A percentile compares a stretch with the other conserved stretches of the same genome.
phyloP scores from a whole-genome alignment of 2,329 filamentous ascomycete species.

The Fusarium tricinctum region DNA sequence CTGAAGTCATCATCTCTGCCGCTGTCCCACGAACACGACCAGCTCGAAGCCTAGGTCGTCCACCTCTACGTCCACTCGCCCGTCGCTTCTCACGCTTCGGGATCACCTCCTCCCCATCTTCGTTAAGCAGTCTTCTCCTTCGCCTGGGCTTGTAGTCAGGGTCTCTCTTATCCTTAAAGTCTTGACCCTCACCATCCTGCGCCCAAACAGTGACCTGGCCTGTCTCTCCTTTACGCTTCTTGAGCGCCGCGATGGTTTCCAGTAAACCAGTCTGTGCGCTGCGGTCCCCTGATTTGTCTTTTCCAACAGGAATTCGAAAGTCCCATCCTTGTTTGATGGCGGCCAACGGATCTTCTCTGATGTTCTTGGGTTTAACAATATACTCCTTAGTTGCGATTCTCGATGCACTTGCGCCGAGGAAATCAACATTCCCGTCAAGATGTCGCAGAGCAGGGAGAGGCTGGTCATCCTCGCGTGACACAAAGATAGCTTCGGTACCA shows the following conservation, averaged over 20 bases:
- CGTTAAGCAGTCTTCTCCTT: slow-evolving; percentile 47
- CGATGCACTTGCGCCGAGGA: slow-evolving; percentile 78
- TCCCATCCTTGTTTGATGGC: slow-evolving; percentile 60
- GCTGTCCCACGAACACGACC: slow-evolving; percentile 29
- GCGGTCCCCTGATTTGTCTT: slow-evolving; percentile 63
- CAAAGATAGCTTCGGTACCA: slow-evolving; percentile 86
- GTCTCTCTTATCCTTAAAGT: slow-evolving; percentile 59
- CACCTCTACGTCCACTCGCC: slow-evolving; percentile 36
- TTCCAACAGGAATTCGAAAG: slow-evolving; percentile 61
- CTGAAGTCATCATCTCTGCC: slow-evolving; percentile 2
- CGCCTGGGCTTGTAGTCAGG: slow-evolving; percentile 57
- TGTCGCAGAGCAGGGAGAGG: slow-evolving; percentile 64
- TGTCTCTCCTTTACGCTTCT: slow-evolving; percentile 72
- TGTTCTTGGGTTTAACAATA: slow-evolving; percentile 65
- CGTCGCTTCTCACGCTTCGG: slow-evolving; percentile 39
- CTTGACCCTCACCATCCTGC: slow-evolving; percentile 58
- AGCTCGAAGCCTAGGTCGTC: slow-evolving; percentile 43
- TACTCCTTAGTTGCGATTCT: slow-evolving; percentile 78
- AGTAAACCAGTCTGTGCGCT: slow-evolving; percentile 70
- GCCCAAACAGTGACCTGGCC: slow-evolving; percentile 75
- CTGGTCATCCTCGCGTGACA: slow-evolving; percentile 64
- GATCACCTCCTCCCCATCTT: slow-evolving; percentile 47
- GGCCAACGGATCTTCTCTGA: slow-evolving; percentile 54
- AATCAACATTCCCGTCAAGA: slow-evolving; percentile 72
- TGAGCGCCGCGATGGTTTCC: slow-evolving; percentile 74